A percentile compares a stretch with the other conserved stretches of the same genome.
Evolutionary conservation across 805 yeast species (phyloP).

Genomic region (Teunomyces atbi): DNA sequence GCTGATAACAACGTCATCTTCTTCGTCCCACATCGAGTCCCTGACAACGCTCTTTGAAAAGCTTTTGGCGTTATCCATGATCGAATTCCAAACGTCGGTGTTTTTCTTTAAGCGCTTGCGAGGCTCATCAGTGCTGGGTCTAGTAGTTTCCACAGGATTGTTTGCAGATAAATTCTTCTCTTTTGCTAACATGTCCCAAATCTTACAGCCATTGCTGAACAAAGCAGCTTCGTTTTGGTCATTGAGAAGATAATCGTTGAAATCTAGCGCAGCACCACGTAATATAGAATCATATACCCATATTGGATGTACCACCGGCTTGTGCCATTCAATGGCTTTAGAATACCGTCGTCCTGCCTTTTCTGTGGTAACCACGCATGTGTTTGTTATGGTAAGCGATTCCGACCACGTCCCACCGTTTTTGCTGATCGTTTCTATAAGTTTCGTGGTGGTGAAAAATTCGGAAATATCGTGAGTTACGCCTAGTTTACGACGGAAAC

Average conservation of each 20-base stretch:
- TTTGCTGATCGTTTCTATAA: slow-evolving; percentile 33
- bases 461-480: slow-evolving; percentile 14
- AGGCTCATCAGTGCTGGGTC: slow-evolving; percentile 7
- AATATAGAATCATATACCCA: slow-evolving; percentile 47
- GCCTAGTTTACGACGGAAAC: slow-evolving; percentile 21
- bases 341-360: slow-evolving; percentile 50
- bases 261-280: slow-evolving; percentile 44
- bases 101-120: slow-evolving; percentile 18
- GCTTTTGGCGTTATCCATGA: slow-evolving; percentile 31
- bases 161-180: neutral
- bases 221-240: slow-evolving; percentile 8
- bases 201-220: slow-evolving; percentile 28
- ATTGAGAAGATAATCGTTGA: slow-evolving; percentile 38
- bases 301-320: slow-evolving; percentile 50
- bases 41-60: slow-evolving; percentile 11
- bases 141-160: slow-evolving; percentile 1
- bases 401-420: slow-evolving; percentile 54
- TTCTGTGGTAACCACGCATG: slow-evolving; percentile 50
- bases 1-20: slow-evolving; percentile 15
- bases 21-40: slow-evolving; percentile 28
- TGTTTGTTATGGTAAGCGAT: slow-evolving; percentile 44
- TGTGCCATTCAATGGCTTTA: slow-evolving; percentile 53
- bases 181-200: slow-evolving; percentile 31
- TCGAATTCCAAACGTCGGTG: slow-evolving; percentile 43
- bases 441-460: slow-evolving; percentile 24